Evolutionary conservation across 306 rosid species (phyloP), one percentile per base, ranked within the genome.

Genomic region (Nissolia schottii): DNA sequence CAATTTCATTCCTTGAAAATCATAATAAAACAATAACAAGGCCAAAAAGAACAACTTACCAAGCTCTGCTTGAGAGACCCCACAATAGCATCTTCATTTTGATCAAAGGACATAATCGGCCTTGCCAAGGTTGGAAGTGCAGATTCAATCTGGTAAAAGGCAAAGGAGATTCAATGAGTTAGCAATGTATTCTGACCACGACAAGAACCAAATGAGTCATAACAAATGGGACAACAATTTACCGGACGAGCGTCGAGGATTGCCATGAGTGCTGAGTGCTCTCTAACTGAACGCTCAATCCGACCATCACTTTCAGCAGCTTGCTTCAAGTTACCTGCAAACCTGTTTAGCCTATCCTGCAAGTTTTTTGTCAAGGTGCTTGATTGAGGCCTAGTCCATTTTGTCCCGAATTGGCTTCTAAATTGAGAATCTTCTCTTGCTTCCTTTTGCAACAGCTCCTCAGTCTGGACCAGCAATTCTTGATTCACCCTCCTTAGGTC

Each of bases 31-130:
- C 12, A 60, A 34, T 50, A 69, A 75, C 38, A 40, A 64, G 43
- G 71, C 59, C 41, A 70, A 27, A 54, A 60, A 35, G 7, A 28
- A 58, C 59, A 79, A 51, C 53, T 70, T 87, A 94, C 99, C 97
- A 94, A 76, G 90, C 99, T 87, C 83, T 87, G 99, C 84, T 94
- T 94, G 81, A 94, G 96, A 25, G 91, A 85, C 58, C 96, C 97
- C 64, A 94, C 76, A 53, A 94, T 75, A 62, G 96, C 97, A 89
- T 94, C 99, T 86, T 94, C 99, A 85, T 85, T 94, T 75, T 95
- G 97, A 86, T 94, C 97, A 70, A 94, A 82, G 71, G 99, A 94
- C 99, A 94, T 94, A 54, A 94, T 94, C 2, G 99, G 99, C 88
- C 96, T 91, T 13, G 97, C 96, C 73, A 94, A 80, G 73, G 87